Evolutionary conservation across 2,329 filamentous ascomycete genomes (phyloP).

Genomic region (Aspergillus sp.): DNA sequence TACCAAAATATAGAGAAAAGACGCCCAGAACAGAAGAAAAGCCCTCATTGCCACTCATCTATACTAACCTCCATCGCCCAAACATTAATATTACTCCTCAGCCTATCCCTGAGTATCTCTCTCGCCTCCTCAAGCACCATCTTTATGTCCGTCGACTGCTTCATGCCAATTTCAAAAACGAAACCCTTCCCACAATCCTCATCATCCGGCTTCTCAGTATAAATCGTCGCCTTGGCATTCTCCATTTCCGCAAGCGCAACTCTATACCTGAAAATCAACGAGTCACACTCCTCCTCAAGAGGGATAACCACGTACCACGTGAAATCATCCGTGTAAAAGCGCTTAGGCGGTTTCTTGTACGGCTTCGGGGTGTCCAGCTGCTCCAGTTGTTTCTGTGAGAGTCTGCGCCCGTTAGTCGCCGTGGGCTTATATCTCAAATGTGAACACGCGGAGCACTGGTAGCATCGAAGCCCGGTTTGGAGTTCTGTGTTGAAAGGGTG

Average conservation of each 20-base stretch:
- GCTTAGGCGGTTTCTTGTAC: neutral
- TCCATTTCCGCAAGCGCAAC: slow-evolving; percentile 1
- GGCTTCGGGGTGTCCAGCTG: neutral
- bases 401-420: neutral
- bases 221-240: slow-evolving; percentile 1
- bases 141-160: neutral
- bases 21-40: neutral
- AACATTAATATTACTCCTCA: neutral
- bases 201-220: neutral
- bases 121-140: neutral
- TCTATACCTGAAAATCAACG: slow-evolving; percentile 1
- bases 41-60: neutral
- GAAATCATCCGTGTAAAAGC: neutral
- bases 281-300: neutral
- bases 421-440: neutral
- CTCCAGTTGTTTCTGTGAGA: too few species aligned
- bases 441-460: slow-evolving; percentile 5
- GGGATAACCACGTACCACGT: slow-evolving; percentile 13
- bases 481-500: slow-evolving; percentile 2
- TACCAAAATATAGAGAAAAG: neutral
- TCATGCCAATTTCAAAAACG: neutral
- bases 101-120: neutral
- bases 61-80: neutral
- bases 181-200: neutral
- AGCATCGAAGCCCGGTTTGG: neutral